Base-by-base conservation (phyloP, 345 rosid genomes). In the Corchorus olitorius region DNA sequence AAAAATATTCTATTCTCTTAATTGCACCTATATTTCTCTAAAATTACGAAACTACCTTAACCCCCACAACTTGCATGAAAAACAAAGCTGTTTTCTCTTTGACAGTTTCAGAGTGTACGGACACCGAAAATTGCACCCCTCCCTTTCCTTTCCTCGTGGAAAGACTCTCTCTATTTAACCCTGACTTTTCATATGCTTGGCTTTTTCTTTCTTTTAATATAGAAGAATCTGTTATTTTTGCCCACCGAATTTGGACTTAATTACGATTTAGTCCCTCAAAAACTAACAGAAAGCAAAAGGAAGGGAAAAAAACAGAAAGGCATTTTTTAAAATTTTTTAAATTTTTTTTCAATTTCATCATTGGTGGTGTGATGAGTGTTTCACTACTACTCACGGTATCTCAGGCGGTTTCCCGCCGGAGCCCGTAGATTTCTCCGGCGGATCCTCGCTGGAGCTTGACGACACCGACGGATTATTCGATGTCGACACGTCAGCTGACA, bases 371-470 rank as follows among this genome's bases (percentile, higher is more conserved):
- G 56, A 35, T 33, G 67, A 48, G 22, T 41, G 63, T 34, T 12
- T 55, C 69, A 33, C 56, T 75, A 90, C 95, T 93, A 90, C 97
- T 94, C 97, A 94, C 98, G 97, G 93, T 87, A 83, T 89, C 90
- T 94, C 94, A 50, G 89, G 89, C 79, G 88, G 84, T 72, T 83
- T 93, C 5, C 80, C 88, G 81, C 84, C 95, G 80, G 91, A 90
- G 77, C 87, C 88, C 78, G 93, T 83, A 1, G 97, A 94, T 84
- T 89, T 91, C 81, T 93, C 98, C 4, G 90, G 72, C 68, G 71
- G 97, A 83, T 91, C 99, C 66, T 95, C 99, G 80, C 93, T 91
- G 76, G 99, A 95, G 83, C 86, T 89, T 2, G 98, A 88, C 1
- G 97, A 88, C 19, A 89, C 87, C 5, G 97, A 91, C 0, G 90